Base-by-base conservation (phyloP, 495 filamentous ascomycete genomes). In the Immersiella caudata region DNA sequence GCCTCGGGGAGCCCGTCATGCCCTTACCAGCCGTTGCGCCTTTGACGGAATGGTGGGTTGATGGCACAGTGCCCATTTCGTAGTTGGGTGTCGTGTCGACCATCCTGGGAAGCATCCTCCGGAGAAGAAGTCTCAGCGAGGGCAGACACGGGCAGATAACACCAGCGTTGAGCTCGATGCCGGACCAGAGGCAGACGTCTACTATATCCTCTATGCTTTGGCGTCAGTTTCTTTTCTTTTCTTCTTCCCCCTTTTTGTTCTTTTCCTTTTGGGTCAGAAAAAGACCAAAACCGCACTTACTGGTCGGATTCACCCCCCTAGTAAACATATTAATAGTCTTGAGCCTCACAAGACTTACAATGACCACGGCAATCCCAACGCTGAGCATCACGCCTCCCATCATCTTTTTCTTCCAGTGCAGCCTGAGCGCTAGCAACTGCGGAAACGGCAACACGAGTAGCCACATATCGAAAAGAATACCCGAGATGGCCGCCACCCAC, bases 361-460 rank as follows among this genome's bases (percentile, higher is more conserved):
- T n/a, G n/a, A n/a, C n/a, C n/a, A n/a, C n/a, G n/a, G n/a, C n/a
- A n/a, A n/a, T n/a, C n/a, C 79, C 79, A 12, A 81, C 67, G 22
- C 66, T 67, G 69, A 82, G 80, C 79, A 82, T 80, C 36, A 79
- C 25, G 6, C 60, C 58, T 0, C 76, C 67, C 64, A 71, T 70
- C 22, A 79, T 54, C 71, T 75, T 79, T 70, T 77, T 80, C 70
- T 75, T 76, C 72, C 71, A 72, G 54, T 71, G 67, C 57, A 78
- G 35, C 18, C 78, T 75, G 29, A 82, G 67, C 25, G 49, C 58
- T 58, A 75, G 54, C 16, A 82, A 60, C 68, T 77, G 68, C 6
- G 75, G 68, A 36, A 82, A 72, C 16, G 79, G 79, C 54, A 82
- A 66, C 7, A 70, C 69, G 20, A 82, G 65, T 58, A 81, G 69